phyloP scores from a whole-genome alignment of 176 grass and related monocot species.

The Leersia perrieri region DNA sequence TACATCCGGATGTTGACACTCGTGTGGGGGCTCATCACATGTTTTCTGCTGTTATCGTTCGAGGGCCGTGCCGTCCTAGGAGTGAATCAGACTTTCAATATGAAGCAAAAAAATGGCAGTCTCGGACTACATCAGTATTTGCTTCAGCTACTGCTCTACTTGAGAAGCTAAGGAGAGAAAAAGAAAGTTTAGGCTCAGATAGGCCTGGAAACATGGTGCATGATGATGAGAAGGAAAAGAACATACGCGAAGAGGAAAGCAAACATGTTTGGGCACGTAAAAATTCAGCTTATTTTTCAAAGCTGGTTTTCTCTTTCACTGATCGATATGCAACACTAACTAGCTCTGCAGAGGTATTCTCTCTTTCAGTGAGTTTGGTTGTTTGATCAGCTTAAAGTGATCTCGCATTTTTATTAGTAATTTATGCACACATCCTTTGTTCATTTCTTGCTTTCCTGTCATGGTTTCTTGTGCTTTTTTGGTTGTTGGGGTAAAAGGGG shows the following conservation, averaged over 20 bases:
- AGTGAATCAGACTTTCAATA: slow-evolving; percentile 81
- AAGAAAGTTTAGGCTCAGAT: slow-evolving; percentile 73
- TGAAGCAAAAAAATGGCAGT: slow-evolving; percentile 94
- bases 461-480: background rate
- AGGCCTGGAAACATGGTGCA: slow-evolving; percentile 43
- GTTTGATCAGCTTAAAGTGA: background rate
- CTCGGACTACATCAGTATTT: slow-evolving; percentile 86
- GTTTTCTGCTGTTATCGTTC: slow-evolving; percentile 75
- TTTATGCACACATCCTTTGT: background rate
- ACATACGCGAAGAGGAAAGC: slow-evolving; percentile 50
- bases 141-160: slow-evolving; percentile 94
- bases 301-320: slow-evolving; percentile 76
- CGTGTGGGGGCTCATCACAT: slow-evolving; percentile 89
- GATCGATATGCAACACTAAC: slow-evolving; percentile 50
- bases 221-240: slow-evolving; percentile 55
- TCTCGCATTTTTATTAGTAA: background rate
- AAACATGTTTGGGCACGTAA: slow-evolving; percentile 64
- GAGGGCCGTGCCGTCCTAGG: slow-evolving; percentile 61
- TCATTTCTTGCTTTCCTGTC: slow-evolving; percentile 8
- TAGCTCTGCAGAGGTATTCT: slow-evolving; percentile 52
- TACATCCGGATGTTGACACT: slow-evolving; percentile 87
- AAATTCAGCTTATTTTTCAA: slow-evolving; percentile 74
- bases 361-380: background rate
- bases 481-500: background rate
- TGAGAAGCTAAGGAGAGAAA: slow-evolving; percentile 95